Conservation (phyloP, 2,329 filamentous ascomycete species). For the Cladophialophora psammophila region DNA sequence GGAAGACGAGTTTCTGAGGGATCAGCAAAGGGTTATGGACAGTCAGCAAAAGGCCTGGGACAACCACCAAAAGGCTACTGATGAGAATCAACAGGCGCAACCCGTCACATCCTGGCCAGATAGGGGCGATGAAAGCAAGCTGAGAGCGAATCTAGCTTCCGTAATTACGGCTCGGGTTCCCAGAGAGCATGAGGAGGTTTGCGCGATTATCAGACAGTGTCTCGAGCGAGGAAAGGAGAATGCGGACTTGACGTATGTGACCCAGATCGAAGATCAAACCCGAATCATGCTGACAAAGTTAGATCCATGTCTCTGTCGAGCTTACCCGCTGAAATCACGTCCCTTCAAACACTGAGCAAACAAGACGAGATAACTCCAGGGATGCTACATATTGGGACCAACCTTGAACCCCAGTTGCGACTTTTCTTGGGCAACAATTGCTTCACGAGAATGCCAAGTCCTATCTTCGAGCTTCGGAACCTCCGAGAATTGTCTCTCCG, state of each 20-base stretch:
- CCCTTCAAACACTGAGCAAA: constrained; percentile 35
- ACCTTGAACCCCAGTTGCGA: constrained; percentile 51
- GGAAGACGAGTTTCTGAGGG: constrained; percentile 47
- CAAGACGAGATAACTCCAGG: constrained; percentile 37
- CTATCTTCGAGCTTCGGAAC: constrained; percentile 52
- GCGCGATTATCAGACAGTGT: constrained; percentile 50
- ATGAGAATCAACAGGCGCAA: constrained; percentile 19
- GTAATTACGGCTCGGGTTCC: constrained; percentile 1
- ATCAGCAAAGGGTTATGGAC: constrained; percentile 32
- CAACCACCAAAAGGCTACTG: constrained; percentile 32
- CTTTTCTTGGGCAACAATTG: constrained; percentile 55
- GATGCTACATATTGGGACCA: constrained; percentile 36
- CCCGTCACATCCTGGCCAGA: neutral
- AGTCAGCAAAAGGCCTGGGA: constrained; percentile 4
- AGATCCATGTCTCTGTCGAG: constrained; percentile 29
- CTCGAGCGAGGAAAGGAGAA: constrained; percentile 54
- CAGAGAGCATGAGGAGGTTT: constrained; percentile 47
- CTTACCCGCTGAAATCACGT: constrained; percentile 31
- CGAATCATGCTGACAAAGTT: neutral
- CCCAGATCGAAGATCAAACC: neutral
- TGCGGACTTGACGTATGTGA: constrained; percentile 55
- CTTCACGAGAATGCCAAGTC: constrained; percentile 47
- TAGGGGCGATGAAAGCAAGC: constrained; percentile 1
- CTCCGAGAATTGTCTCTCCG: constrained; percentile 56
- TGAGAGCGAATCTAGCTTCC: constrained; percentile 18